Evolutionary conservation across 2,329 filamentous ascomycete genomes (phyloP), one percentile per base, ranked within the genome.

Genomic region (Colletotrichum sp.): DNA sequence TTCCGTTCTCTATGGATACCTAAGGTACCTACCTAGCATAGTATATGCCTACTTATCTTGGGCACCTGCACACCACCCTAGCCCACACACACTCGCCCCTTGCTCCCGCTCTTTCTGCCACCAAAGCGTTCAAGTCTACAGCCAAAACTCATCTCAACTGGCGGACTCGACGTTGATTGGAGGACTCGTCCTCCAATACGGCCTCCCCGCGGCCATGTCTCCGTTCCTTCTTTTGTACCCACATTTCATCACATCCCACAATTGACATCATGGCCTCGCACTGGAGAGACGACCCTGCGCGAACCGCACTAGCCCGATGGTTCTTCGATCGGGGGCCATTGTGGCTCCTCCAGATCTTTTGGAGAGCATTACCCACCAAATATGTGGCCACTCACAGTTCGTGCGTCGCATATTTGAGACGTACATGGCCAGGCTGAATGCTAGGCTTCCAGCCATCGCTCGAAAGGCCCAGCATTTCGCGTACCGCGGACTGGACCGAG

Each of bases 71-170:
- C 36, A 39, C 36, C 36, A 39, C 36, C 36, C 36, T 39, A 39
- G 36, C 36, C 36, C 15, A 16, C 34, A 36, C 32, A 34, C 39
- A 48, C 43, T 56, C 30, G 27, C 16, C 30, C 39, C 58, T 61
- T 56, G 30, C 72, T 48, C 62, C 72, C 72, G 72, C 72, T 70
- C 66, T 75, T 75, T 75, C 43, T 64, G 30, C 55, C 72, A 75
- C 69, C 72, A 75, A 75, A 75, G 27, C 18, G 18, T 36, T 55
- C 39, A 12, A 30, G 62, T 18, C 61, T 55, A 67, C 69, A 64
- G 55, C 55, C 65, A 60, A 36, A 71, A 60, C 70, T 72, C 43
- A 22, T 52, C n/a, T n/a, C 28, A 22, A 68, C 39, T 68, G 52
- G 66, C 30, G 28, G n/a, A 67, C 25, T 52, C 32, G 15, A n/a